Evolutionary conservation across 345 rosid species (phyloP).

Genomic region (Populus euphratica): DNA sequence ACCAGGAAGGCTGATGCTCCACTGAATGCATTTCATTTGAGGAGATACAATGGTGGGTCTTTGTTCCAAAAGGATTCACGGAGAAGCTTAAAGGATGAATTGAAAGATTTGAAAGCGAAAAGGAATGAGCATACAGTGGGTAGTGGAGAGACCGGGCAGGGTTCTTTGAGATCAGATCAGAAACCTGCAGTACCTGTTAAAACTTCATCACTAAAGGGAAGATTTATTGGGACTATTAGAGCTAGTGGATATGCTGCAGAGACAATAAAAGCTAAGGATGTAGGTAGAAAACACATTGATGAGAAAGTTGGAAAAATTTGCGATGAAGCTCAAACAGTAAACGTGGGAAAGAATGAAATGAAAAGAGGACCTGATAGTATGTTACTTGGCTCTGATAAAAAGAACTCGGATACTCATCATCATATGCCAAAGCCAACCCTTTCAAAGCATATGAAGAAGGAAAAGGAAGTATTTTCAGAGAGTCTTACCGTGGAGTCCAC

Average conservation of each 20-base stretch:
- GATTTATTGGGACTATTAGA: constrained; percentile 67
- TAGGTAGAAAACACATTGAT: constrained; percentile 18
- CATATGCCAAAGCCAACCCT: constrained; percentile 6
- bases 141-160: constrained; percentile 23
- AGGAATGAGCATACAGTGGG: constrained; percentile 21
- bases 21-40: constrained; percentile 35
- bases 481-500: constrained; percentile 5
- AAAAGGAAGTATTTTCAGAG: constrained; percentile 16
- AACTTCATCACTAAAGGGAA: constrained; percentile 44
- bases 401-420: constrained; percentile 10
- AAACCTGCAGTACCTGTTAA: constrained; percentile 26
- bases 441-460: constrained; percentile 17
- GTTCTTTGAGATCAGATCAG: constrained; percentile 36
- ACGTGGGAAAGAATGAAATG: constrained; percentile 17
- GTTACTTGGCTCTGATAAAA: constrained; percentile 14
- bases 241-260: constrained; percentile 24
- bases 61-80: constrained; percentile 25
- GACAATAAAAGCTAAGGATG: constrained; percentile 28
- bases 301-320: constrained; percentile 11
- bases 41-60: constrained; percentile 35
- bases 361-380: constrained; percentile 13
- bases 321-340: constrained; percentile 18
- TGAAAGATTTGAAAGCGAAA: constrained; percentile 18
- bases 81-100: constrained; percentile 18
- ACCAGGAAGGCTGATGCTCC: constrained; percentile 16